phyloP scores from a whole-genome alignment of 352 stramenopile genomes.

The Elongisporangium anandrum region DNA sequence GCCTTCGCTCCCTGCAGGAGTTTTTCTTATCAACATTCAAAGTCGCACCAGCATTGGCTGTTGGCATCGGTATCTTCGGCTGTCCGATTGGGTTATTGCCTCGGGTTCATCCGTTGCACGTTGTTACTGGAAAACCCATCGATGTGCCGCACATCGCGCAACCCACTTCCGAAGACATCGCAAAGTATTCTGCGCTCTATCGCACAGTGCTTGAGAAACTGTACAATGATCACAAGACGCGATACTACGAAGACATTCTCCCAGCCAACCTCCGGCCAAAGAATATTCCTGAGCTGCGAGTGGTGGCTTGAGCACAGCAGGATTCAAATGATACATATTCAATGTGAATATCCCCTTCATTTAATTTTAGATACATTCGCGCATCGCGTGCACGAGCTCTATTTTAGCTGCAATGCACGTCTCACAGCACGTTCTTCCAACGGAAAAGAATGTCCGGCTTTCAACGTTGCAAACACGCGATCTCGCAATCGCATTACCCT shows the following conservation, averaged over 20 bases:
- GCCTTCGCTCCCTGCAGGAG: slow-evolving; percentile 31
- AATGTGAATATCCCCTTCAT: too few relatives aligned
- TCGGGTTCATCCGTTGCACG: slow-evolving; percentile 23
- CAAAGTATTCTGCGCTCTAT: slow-evolving; percentile 44
- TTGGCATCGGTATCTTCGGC: slow-evolving; percentile 23
- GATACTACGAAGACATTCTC: slow-evolving; percentile 36
- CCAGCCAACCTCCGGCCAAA: slow-evolving; percentile 17
- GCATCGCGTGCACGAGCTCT: neutral
- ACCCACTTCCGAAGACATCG: slow-evolving; percentile 36
- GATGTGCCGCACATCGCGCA: slow-evolving; percentile 27
- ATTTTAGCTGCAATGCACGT: neutral
- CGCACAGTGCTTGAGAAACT: slow-evolving; percentile 33
- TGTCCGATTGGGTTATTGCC: slow-evolving; percentile 28
- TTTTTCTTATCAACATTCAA: slow-evolving; percentile 29
- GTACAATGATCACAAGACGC: slow-evolving; percentile 39
- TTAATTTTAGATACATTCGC: neutral
- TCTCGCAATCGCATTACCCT: slow-evolving; percentile 14
- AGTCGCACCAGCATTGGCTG: slow-evolving; percentile 32
- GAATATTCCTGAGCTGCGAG: neutral
- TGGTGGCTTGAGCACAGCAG: neutral
- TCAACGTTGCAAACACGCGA: too few relatives aligned
- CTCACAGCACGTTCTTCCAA: neutral
- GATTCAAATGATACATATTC: neutral
- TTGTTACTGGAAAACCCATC: slow-evolving; percentile 42
- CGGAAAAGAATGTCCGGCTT: too few relatives aligned